These are phyloP conservation scores for Straminergon stramineum DNA, from an alignment of 225 moss, liverwort and hornwort species.

Conservation along the genomic window DNA sequence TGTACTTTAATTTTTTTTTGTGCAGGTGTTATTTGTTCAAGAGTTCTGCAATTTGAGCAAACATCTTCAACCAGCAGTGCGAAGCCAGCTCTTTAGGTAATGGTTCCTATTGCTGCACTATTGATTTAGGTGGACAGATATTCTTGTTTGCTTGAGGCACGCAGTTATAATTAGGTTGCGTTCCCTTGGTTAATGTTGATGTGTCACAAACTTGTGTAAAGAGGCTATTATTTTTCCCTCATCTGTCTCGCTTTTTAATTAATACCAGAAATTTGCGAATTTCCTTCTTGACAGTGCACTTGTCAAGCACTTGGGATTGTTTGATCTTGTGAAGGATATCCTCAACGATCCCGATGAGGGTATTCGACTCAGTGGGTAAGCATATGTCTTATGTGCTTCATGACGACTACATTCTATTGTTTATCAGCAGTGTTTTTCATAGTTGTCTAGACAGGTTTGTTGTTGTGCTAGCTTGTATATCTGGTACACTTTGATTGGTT, in stretches of 20 bases:
- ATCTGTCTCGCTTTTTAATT: neutral
- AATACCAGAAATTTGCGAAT: neutral
- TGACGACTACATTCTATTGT: neutral
- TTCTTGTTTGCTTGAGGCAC: neutral
- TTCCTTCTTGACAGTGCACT: constrained; percentile 33
- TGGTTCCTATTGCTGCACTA: neutral
- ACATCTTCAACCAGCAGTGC: constrained; percentile 77
- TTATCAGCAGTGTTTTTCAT: neutral
- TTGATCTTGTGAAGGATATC: constrained; percentile 79
- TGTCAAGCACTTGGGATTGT: constrained; percentile 60
- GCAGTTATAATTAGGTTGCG: neutral
- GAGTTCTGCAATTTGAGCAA: constrained; percentile 99
- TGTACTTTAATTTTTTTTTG: neutral
- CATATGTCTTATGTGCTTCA: neutral
- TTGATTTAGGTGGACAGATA: neutral
- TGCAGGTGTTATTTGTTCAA: constrained; percentile 89
- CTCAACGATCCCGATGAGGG: constrained; percentile 79
- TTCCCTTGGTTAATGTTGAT: neutral
- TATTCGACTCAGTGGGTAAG: constrained; percentile 88
- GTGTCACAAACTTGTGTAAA: neutral
- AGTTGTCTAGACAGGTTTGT: neutral
- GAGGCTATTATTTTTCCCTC: neutral
- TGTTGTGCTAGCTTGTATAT: neutral
- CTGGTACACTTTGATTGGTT: neutral
- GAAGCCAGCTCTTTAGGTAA: constrained; percentile 91